These are phyloP conservation scores for Arthromyces matolae DNA, from an alignment of 768 basidiomycete species.

Conservation along the genomic window DNA sequence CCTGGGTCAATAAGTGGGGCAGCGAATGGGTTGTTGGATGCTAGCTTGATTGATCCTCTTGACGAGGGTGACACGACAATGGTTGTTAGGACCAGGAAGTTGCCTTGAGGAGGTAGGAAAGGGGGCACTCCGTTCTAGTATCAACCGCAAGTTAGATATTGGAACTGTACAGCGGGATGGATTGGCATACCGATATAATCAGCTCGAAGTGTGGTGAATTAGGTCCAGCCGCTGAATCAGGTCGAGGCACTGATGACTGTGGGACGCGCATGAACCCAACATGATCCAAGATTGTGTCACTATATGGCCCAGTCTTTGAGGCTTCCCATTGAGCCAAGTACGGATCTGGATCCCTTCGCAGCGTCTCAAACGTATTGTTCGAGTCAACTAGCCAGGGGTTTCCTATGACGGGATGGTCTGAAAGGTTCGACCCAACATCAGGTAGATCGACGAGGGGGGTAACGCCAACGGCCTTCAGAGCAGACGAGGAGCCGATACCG, in stretches of 20 bases:
- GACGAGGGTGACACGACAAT: slow-evolving; percentile 4
- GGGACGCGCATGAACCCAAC: slow-evolving; percentile 26
- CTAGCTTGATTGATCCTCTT: slow-evolving; percentile 20
- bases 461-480: slow-evolving; percentile 24
- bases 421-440: slow-evolving; percentile 33
- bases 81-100: slow-evolving; percentile 9
- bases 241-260: slow-evolving; percentile 1
- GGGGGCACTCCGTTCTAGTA: slow-evolving; percentile 8
- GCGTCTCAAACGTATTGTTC: slow-evolving; percentile 25
- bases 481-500: slow-evolving; percentile 30
- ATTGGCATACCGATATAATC: slow-evolving; percentile 21
- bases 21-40: slow-evolving; percentile 39
- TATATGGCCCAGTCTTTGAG: slow-evolving; percentile 27
- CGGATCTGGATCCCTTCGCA: slow-evolving; percentile 13
- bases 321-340: slow-evolving; percentile 24
- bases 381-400: slow-evolving; percentile 23
- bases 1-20: slow-evolving; percentile 43
- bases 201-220: slow-evolving; percentile 31
- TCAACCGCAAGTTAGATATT: not conserved
- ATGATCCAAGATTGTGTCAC: slow-evolving; percentile 19
- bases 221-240: slow-evolving; percentile 29
- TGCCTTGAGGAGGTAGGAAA: slow-evolving; percentile 7
- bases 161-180: not conserved
- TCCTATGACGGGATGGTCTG: slow-evolving; percentile 28
- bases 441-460: slow-evolving; percentile 26